Evolutionary conservation across 2,329 filamentous ascomycete genomes (phyloP), one percentile per base, ranked within the genome.

Genomic region (Pseudomassariella vexata): DNA sequence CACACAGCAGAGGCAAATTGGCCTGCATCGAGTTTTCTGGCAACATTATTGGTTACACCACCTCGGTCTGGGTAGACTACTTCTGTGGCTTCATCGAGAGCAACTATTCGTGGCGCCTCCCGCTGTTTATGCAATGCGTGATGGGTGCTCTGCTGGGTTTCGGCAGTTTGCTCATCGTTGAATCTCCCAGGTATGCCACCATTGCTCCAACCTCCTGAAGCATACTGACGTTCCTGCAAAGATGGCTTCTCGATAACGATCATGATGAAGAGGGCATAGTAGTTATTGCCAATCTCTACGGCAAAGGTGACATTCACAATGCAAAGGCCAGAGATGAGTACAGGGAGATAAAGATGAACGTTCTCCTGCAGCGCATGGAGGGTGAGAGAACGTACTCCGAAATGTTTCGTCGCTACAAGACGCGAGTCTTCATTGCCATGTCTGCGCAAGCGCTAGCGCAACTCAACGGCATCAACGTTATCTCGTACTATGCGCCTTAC

Each of bases 381-480:
- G 92, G 92, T 47, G 92, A 96, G 63, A 77, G 92, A 46, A 79
- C 85, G 0, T 98, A 96, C 59, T 48, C 60, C 23, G 92, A 96
- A 41, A 98, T 98, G 92, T 98, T 96, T 70, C 82, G 75, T 50
- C 79, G 86, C 41, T 96, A 96, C 66, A 76, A 73, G 54, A 92
- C 84, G 50, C 86, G 92, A 32, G 90, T 96, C 44, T 87, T 96
- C 53, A 96, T 96, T 56, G 92, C 92, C 62, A 96, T 96, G 92
- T 96, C 90, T 20, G 92, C 92, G 4, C 92, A 96, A 60, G 88
- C 82, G 5, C 76, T 98, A 44, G 92, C 92, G 18, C 92, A 98
- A 62, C 77, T 98, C 33, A 96, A 96, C 64, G 92, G 92, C 44
- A 98, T 98, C 66, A 98, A 98, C 62, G 92, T 98, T 55, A 98